Evolutionary conservation across 1,284 basidiomycete species (phyloP), one percentile per base, ranked within the genome.

Genomic region (Irpex lacteus): DNA sequence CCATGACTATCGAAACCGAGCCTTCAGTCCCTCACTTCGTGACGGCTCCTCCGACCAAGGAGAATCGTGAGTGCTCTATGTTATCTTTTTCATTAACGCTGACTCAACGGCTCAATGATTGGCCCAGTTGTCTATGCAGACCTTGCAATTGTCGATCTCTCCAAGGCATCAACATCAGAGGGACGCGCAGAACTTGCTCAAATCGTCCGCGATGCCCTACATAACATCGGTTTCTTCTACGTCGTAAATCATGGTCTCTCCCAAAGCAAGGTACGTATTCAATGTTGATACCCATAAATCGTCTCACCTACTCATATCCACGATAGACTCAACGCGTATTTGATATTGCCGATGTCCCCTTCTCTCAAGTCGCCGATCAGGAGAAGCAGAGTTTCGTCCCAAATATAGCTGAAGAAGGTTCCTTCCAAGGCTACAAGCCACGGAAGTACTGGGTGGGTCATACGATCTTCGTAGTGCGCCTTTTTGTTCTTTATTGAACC

Each of bases 271-370:
- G 87, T 80, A 64, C 26, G 26, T 26, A 26, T 26, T 4, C 26
- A 26, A 26, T 55, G 70, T 44, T 15, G 11, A 3, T 15, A 11
- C 15, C 40, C 15, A 44, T 11, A 9, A 15, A 11, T 15, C 40
- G 11, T 44, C 15, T 9, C 8, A 44, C 15, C 11, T 44, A 26
- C 26, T 26, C 26, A 26, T 44, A 44, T 11, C 40, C 11, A 13
- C 4, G 9, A 40, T 18, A 44, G 72, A 83, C 77, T 11, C 75
- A 80, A 18, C 78, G 86, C 32, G 81, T 88, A 49, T 83, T 88
- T 64, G 85, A 88, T 68, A 85, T 90, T 60, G 86, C 85, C 18
- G 82, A 90, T 65, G 68, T 89, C 11, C 82, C 88, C 0, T 86
- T 91, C 68, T 70, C 81, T 0, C 74, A 76, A 47, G 85, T 88